phyloP scores from a whole-genome alignment of 2,329 filamentous ascomycete genomes.

The Clonostachys byssicola region DNA sequence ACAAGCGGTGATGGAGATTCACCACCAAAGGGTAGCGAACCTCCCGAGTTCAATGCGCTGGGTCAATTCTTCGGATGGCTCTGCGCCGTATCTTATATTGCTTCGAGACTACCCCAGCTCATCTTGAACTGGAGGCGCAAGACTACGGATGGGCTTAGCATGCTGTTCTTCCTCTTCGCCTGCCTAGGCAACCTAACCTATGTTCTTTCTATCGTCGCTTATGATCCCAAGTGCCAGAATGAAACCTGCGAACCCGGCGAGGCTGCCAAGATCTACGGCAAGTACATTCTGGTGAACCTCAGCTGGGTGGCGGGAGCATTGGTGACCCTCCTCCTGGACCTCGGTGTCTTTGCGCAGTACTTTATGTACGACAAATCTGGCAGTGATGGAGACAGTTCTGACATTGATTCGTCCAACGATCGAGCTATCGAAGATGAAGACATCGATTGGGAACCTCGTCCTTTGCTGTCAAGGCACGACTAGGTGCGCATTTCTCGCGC shows the following conservation, averaged over 20 bases:
- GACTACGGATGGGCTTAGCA: conserved; percentile 86
- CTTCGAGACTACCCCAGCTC: conserved; percentile 84
- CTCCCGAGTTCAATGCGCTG: conserved; percentile 65
- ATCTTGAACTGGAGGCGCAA: conserved; percentile 90
- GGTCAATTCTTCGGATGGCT: conserved; percentile 94
- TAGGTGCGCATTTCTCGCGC: not conserved
- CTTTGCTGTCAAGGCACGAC: conserved; percentile 12
- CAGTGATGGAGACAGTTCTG: conserved; percentile 19
- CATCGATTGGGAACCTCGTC: conserved; percentile 15
- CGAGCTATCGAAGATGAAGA: conserved; percentile 18
- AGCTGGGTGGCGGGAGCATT: conserved; percentile 89
- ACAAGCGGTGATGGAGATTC: conserved; percentile 28
- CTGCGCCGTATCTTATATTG: conserved; percentile 84
- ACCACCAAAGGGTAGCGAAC: conserved; percentile 29
- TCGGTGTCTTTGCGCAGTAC: conserved; percentile 86
- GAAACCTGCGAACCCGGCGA: conserved; percentile 61
- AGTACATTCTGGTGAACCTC: conserved; percentile 84
- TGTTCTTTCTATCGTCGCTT: conserved; percentile 87
- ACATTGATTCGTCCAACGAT: conserved; percentile 18
- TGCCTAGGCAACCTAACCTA: conserved; percentile 94
- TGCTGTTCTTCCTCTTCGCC: conserved; percentile 95
- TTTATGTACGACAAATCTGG: conserved; percentile 68
- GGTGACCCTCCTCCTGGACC: conserved; percentile 80
- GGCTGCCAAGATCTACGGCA: conserved; percentile 61
- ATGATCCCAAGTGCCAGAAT: conserved; percentile 65